Evolutionary conservation across 1,284 basidiomycete species (phyloP), one percentile per base, ranked within the genome.

Genomic region (Ustilago loliicola): DNA sequence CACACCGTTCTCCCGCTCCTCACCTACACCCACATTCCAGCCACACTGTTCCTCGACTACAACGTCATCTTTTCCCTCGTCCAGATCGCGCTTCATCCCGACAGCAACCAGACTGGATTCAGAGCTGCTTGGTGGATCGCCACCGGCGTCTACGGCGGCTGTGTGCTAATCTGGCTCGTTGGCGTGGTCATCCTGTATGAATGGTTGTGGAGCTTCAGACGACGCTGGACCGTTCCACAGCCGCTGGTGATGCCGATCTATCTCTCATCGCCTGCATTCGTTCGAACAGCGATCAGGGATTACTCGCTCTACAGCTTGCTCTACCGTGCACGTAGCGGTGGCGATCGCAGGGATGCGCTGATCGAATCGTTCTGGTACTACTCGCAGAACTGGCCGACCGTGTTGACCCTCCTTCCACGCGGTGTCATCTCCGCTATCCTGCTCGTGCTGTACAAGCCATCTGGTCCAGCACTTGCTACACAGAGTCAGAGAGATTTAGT

Each of bases 21-120:
- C 63, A 61, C 66, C 38, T 79, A 77, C 38, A 68, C 71, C 15
- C 81, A 85, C 64, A 74, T 86, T 32, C 83, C 84, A 11, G 58
- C 69, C 1, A 85, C 85, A 11, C 51, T 87, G 47, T 87, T 86
- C 57, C 77, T 87, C 61, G 86, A 87, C 68, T 86, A 75, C 66
- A 85, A 81, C 59, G 74, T 79, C 60, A 50, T 87, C 42, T 87
- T 83, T 70, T 63, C 73, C 19, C 71, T 86, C 53, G 66, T 66
- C 10, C 84, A 86, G 68, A 63, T 87, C 53, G 85, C 80, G 1
- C 13, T 71, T 8, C 60, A 74, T 56, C 79, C 79, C 2, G 75
- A 80, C 45, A 59, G 59, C 15, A n/a, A n/a, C 4, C 40, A 61
- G 21, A 29, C 60, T 4, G 73, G 61, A 3, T 25, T 48, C 13